Conservation (phyloP, 2,329 filamentous ascomycete species). For the Botrytis hyacinthi region DNA sequence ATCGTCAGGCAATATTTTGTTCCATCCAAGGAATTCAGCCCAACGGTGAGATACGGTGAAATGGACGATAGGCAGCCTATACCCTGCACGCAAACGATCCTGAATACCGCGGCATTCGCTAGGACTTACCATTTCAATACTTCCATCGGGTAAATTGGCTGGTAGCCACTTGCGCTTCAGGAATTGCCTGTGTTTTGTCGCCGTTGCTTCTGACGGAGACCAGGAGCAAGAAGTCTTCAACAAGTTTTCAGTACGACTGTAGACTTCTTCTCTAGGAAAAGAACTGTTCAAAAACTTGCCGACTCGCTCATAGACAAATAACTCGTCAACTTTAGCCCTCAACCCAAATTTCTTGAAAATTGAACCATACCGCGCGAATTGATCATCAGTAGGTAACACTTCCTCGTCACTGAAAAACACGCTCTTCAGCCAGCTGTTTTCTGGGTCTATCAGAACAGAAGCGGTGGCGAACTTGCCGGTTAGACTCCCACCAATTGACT, state of each 20-base stretch:
- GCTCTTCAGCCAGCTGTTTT: slow-evolving; percentile 13
- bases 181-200: slow-evolving; percentile 8
- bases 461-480: slow-evolving; percentile 27
- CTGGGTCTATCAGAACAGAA: slow-evolving; percentile 30
- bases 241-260: slow-evolving; percentile 15
- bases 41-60: slow-evolving; percentile 23
- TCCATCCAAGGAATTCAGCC: slow-evolving; percentile 29
- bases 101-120: slow-evolving; percentile 26
- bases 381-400: slow-evolving; percentile 27
- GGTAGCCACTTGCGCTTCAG: slow-evolving; percentile 30
- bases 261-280: slow-evolving; percentile 15
- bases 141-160: slow-evolving; percentile 11
- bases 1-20: slow-evolving; percentile 19
- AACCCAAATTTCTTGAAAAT: slow-evolving; percentile 30
- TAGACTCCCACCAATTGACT: slow-evolving; percentile 20
- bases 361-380: slow-evolving; percentile 25
- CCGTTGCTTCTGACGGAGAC: not conserved
- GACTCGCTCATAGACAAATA: slow-evolving; percentile 24
- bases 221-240: slow-evolving; percentile 23
- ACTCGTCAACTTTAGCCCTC: slow-evolving; percentile 29
- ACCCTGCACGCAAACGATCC: slow-evolving; percentile 25
- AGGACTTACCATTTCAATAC: slow-evolving; percentile 18
- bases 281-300: slow-evolving; percentile 23
- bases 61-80: slow-evolving; percentile 26
- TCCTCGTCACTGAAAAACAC: slow-evolving; percentile 36